A percentile compares a stretch with the other conserved stretches of the same genome.
These are phyloP conservation scores for Eucalyptus sp. DNA, from an alignment of 345 rosid genomes.

Conservation along the genomic window DNA sequence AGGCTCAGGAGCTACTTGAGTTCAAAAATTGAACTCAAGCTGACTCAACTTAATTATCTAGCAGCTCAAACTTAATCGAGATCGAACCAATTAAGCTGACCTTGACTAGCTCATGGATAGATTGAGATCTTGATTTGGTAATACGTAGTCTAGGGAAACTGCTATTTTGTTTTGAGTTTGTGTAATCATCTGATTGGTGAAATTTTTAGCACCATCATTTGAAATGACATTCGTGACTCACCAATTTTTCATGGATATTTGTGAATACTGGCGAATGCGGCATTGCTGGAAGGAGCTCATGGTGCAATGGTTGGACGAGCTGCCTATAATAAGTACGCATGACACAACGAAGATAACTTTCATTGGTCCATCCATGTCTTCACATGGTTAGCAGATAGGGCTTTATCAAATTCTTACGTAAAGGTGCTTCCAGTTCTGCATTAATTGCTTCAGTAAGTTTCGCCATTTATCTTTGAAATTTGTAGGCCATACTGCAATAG, in stretches of 20 bases:
- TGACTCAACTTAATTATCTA: not conserved
- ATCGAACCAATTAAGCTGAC: not conserved
- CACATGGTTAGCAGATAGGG: not conserved
- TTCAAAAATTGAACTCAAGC: not conserved
- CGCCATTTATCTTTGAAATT: not conserved
- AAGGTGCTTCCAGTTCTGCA: no score
- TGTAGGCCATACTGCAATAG: not conserved
- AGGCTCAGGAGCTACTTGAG: not conserved
- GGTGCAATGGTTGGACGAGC: slow-evolving; percentile 96
- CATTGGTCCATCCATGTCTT: not conserved
- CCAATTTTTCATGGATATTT: not conserved
- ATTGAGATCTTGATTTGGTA: not conserved
- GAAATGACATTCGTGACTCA: not conserved
- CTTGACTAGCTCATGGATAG: not conserved
- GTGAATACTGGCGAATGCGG: slow-evolving; percentile 52
- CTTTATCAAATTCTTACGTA: not conserved
- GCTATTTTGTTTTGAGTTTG: not conserved
- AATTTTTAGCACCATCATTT: not conserved
- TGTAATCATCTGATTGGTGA: not conserved
- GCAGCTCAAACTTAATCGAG: not conserved
- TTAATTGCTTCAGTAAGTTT: not conserved
- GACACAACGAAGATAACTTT: not conserved
- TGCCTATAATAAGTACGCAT: slow-evolving; percentile 64
- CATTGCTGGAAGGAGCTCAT: slow-evolving; percentile 75
- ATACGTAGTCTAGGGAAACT: not conserved